Percentiles rank a stretch among this genome's conserved stretches.
These are phyloP conservation scores for Fraxinus excelsior DNA, from an alignment of 257 asterid genomes.

Conservation along the genomic window DNA sequence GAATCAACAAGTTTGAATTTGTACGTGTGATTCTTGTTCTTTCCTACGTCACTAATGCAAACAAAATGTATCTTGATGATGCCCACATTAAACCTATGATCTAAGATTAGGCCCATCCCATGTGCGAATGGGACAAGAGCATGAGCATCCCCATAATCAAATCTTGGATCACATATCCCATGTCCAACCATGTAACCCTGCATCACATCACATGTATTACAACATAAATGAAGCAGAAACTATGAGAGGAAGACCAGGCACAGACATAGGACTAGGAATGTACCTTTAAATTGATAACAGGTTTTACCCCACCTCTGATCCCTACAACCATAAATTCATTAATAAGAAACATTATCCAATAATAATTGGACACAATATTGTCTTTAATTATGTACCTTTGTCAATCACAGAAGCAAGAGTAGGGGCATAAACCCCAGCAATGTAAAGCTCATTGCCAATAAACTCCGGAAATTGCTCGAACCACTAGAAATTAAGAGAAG, in stretches of 20 bases:
- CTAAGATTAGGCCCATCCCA: slow-evolving; percentile 57
- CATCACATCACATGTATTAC: too few relatives aligned
- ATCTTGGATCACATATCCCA: slow-evolving; percentile 46
- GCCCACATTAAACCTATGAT: slow-evolving; percentile 35
- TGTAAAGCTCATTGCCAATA: slow-evolving; percentile 43
- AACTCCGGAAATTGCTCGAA: slow-evolving; percentile 54
- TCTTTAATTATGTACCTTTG: slow-evolving; percentile 29
- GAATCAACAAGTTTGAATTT: too few relatives aligned
- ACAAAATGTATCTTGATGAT: too few relatives aligned
- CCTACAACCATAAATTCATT: slow-evolving; percentile 35
- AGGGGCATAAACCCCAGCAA: slow-evolving; percentile 57
- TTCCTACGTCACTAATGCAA: too few relatives aligned
- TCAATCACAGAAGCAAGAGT: slow-evolving; percentile 49
- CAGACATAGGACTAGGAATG: neutral
- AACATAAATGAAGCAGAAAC: too few relatives aligned
- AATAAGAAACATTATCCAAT: too few relatives aligned
- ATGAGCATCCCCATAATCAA: slow-evolving; percentile 51
- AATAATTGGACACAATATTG: too few relatives aligned
- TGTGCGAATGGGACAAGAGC: slow-evolving; percentile 50
- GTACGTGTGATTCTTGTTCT: too few relatives aligned
- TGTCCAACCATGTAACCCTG: slow-evolving; percentile 69
- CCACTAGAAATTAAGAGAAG: slow-evolving; percentile 39
- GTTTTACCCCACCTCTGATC: slow-evolving; percentile 37
- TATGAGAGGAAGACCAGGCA: too few relatives aligned
- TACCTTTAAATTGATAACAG: slow-evolving; percentile 56